These are phyloP conservation scores for Penicillium paradoxum DNA, from an alignment of 495 filamentous ascomycete species.

Conservation along the genomic window DNA sequence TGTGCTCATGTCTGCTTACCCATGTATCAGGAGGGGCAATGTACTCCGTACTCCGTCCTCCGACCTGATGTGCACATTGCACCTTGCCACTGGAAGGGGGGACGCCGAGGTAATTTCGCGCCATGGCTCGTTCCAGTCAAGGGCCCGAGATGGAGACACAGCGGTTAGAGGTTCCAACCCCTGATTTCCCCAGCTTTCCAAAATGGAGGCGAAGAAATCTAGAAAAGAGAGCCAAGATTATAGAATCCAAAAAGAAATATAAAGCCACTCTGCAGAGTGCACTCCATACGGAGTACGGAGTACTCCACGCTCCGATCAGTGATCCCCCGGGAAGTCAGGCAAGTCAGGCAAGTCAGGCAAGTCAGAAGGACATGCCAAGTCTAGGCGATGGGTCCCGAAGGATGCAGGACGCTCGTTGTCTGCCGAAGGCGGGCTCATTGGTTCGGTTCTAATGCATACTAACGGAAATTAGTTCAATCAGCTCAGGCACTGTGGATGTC, in stretches of 20 bases:
- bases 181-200: not conserved
- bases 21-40: constrained; percentile 13
- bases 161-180: not conserved
- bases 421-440: not conserved
- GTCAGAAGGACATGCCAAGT: not conserved
- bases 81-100: constrained; percentile 5
- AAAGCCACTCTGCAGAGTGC: not conserved
- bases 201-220: not conserved
- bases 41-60: not conserved
- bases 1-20: not conserved
- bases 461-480: not conserved
- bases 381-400: not conserved
- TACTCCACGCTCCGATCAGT: not conserved
- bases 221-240: not conserved
- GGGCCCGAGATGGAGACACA: constrained; percentile 12
- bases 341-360: too few relatives aligned
- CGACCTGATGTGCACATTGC: not conserved
- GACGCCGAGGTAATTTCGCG: constrained; percentile 10
- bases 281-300: not conserved
- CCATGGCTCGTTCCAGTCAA: constrained; percentile 18
- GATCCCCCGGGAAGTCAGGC: not conserved
- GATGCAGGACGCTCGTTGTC: not conserved
- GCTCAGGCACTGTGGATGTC: not conserved
- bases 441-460: not conserved
- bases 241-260: not conserved